These are phyloP conservation scores for Solanum virginianum DNA, from an alignment of 257 asterid genomes.

Conservation along the genomic window DNA sequence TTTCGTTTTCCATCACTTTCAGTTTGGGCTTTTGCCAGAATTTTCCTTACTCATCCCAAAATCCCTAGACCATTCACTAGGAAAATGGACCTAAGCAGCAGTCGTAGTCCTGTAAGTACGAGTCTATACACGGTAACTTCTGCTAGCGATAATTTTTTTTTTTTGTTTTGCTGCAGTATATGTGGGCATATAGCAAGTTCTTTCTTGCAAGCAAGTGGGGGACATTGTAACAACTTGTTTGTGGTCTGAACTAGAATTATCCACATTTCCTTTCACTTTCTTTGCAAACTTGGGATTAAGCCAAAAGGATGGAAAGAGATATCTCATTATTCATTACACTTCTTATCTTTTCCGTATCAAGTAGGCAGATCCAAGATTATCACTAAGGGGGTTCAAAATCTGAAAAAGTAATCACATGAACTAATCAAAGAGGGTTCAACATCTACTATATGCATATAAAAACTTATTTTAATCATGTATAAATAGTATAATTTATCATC, in stretches of 20 bases:
- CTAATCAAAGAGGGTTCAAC: too few relatives aligned
- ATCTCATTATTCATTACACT: not conserved
- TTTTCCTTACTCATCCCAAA: not conserved
- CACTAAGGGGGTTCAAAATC: too few relatives aligned
- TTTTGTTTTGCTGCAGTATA: not conserved
- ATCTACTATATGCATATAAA: too few relatives aligned
- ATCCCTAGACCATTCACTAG: not conserved
- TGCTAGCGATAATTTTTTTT: too few relatives aligned
- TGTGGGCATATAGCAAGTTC: not conserved
- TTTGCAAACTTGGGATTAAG: not conserved
- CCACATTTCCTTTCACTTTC: not conserved
- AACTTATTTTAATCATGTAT: too few relatives aligned
- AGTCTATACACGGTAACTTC: not conserved
- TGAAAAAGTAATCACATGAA: too few relatives aligned
- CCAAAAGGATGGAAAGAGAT: not conserved
- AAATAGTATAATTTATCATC: too few relatives aligned
- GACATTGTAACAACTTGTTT: not conserved
- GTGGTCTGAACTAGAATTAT: not conserved
- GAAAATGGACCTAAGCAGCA: not conserved
- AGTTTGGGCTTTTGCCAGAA: not conserved
- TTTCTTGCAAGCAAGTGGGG: not conserved
- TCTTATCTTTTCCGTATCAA: not conserved
- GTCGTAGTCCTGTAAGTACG: not conserved
- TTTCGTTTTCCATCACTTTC: not conserved
- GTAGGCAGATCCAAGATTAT: too few relatives aligned